A percentile compares a stretch with the other conserved stretches of the same genome.
Evolutionary conservation across 164 flowering plant species (phyloP).

Genomic region (Nymphaea thermarum): DNA sequence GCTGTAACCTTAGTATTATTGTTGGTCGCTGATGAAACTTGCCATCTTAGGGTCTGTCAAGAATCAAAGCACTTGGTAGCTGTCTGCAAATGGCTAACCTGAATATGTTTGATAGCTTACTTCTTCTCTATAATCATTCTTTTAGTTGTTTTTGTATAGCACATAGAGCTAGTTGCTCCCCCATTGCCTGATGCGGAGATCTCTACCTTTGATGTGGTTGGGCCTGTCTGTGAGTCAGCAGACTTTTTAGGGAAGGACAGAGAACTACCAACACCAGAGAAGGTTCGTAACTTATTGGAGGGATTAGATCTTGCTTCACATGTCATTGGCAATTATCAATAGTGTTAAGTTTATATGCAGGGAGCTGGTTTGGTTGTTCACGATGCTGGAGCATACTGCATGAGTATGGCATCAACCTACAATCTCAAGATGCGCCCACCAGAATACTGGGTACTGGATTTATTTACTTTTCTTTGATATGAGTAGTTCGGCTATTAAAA

Average conservation of each 20-base stretch:
- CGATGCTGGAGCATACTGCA: conserved; percentile 99
- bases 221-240: conserved; percentile 96
- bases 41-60: no score
- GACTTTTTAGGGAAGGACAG: conserved; percentile 97
- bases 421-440: conserved; percentile 99
- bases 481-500: no score
- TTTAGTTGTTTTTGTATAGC: conserved; percentile 34
- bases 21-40: no score
- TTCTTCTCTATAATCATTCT: background rate
- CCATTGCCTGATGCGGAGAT: conserved; percentile 42
- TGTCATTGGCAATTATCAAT: background rate
- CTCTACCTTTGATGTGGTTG: conserved; percentile 89
- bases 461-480: background rate
- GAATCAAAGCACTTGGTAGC: no score
- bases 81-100: no score
- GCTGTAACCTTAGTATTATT: no score
- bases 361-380: conserved; percentile 94
- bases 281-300: conserved; percentile 24
- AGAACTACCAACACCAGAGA: conserved; percentile 75
- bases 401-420: conserved; percentile 99
- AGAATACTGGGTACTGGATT: conserved; percentile 77
- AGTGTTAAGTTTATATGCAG: conserved; percentile 21
- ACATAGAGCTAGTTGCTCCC: conserved; percentile 90
- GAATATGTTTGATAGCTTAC: no score
- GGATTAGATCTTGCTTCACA: no score